These are phyloP conservation scores for Sequoiadendron giganteum DNA, from an alignment of 75 land plant genomes.

Conservation along the genomic window DNA sequence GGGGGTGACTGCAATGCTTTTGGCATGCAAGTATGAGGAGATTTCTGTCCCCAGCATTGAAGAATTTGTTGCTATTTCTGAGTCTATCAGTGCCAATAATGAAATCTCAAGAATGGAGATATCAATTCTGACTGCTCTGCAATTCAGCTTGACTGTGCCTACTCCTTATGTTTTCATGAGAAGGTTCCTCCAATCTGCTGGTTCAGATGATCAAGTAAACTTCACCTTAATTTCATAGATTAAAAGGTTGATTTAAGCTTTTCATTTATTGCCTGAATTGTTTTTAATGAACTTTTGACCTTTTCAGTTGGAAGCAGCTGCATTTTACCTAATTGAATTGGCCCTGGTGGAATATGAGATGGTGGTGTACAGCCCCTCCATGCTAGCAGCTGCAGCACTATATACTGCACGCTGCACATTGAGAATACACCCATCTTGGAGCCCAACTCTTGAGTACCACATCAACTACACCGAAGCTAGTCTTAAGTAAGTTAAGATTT, in stretches of 20 bases:
- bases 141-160: conserved; percentile 77
- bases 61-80: conserved; percentile 68
- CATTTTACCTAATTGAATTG: conserved; percentile 78
- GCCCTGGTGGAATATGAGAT: conserved; percentile 37
- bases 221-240: neutral
- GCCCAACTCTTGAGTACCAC: conserved; percentile 24
- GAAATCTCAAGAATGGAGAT: conserved; percentile 81
- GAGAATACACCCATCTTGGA: conserved; percentile 24
- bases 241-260: too few relatives aligned
- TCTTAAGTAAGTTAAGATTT: conserved; percentile 23
- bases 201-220: conserved; percentile 56
- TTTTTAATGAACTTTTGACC: neutral
- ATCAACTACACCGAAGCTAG: conserved; percentile 32
- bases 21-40: conserved; percentile 96
- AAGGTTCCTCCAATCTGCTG: conserved; percentile 77
- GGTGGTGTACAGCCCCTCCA: conserved; percentile 35
- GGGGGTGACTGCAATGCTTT: conserved; percentile 87
- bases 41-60: conserved; percentile 70
- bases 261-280: neutral
- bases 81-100: conserved; percentile 64
- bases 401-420: conserved; percentile 32
- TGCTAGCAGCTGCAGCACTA: conserved; percentile 43
- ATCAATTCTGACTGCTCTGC: conserved; percentile 68
- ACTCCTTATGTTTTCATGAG: conserved; percentile 86
- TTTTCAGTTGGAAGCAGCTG: conserved; percentile 56